Base-by-base conservation (phyloP, 208 protist genomes). In the Wallacemonas sp. region DNA sequence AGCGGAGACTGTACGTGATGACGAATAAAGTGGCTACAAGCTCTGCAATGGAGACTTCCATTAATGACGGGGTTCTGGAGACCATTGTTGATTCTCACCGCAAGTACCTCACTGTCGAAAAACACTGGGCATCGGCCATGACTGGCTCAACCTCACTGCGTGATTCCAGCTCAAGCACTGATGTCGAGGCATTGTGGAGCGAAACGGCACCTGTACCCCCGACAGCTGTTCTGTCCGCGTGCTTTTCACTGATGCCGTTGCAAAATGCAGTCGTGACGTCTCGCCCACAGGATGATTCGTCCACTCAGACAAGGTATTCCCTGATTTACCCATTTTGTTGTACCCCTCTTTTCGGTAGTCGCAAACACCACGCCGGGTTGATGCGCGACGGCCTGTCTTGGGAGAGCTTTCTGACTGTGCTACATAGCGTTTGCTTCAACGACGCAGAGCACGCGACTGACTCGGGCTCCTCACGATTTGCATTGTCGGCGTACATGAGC, bases 141-240 rank as follows among this genome's bases (percentile, higher is more conserved):
- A 32, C n/a, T 3, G 22, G 33, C 18, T 50, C 67, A n/a, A 22
- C 45, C 1, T 62, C 63, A 23, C 14, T 11, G 48, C 32, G 11
- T 1, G 5, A 18, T n/a, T 23, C 32, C 22, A 31, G 31, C 12
- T 23, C 22, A 1, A 52, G 23, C 18, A 25, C 66, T 25, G 72
- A 85, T 32, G 38, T 81, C 3, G 79, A 76, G 41, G 59, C 67
- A 12, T 70, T 69, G 28, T 78, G 75, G 71, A 10, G 29, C 42
- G 29, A 59, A 22, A 81, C 79, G 1, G 67, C 82, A 20, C 86
- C 82, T 25, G 8, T 86, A 14, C 74, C 81, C 25, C 82, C 86
- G 26, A 86, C 82, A 12, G 80, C 81, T 23, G 82, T 81, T 25
- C 20, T 89, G 5, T 72, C 86, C n/a, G 76, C 81, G 36, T 63